phyloP scores from a whole-genome alignment of 768 basidiomycete genomes.

The Calocera viscosa region DNA sequence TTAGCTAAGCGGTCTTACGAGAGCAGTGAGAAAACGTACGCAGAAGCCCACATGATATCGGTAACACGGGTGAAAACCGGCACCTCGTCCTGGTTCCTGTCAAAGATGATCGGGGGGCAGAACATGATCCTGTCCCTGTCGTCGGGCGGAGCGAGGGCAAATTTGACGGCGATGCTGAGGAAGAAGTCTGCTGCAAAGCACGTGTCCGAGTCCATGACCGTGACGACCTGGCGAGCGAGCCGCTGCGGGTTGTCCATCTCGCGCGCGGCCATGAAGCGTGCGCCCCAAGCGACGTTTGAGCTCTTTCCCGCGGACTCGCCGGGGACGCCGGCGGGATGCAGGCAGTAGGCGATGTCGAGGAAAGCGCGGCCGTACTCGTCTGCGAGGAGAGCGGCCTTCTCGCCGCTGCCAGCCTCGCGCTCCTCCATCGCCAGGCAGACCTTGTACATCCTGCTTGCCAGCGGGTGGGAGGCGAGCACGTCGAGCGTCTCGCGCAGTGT shows the following conservation, averaged over 20 bases:
- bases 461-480: slow-evolving; percentile 22
- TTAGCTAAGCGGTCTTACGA: background rate
- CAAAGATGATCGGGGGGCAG: slow-evolving; percentile 14
- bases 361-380: slow-evolving; percentile 21
- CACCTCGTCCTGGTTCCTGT: slow-evolving; percentile 14
- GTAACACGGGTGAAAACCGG: slow-evolving; percentile 12
- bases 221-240: slow-evolving; percentile 19
- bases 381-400: slow-evolving; percentile 20
- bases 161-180: slow-evolving; percentile 20
- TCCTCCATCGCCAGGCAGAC: slow-evolving; percentile 23
- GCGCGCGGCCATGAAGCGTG: slow-evolving; percentile 16
- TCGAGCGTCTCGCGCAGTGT: slow-evolving; percentile 20
- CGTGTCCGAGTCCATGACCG: slow-evolving; percentile 22
- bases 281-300: slow-evolving; percentile 23
- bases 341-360: slow-evolving; percentile 21
- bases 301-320: slow-evolving; percentile 23
- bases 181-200: slow-evolving; percentile 24
- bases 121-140: slow-evolving; percentile 17
- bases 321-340: slow-evolving; percentile 20
- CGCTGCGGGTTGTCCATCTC: slow-evolving; percentile 16
- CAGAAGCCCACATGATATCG: slow-evolving; percentile 14
- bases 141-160: slow-evolving; percentile 16
- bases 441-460: slow-evolving; percentile 20
- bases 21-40: slow-evolving; percentile 1
- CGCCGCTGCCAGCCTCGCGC: slow-evolving; percentile 19